Conservation (phyloP, 495 filamentous ascomycete species). For the Amniculicola lignicola region DNA sequence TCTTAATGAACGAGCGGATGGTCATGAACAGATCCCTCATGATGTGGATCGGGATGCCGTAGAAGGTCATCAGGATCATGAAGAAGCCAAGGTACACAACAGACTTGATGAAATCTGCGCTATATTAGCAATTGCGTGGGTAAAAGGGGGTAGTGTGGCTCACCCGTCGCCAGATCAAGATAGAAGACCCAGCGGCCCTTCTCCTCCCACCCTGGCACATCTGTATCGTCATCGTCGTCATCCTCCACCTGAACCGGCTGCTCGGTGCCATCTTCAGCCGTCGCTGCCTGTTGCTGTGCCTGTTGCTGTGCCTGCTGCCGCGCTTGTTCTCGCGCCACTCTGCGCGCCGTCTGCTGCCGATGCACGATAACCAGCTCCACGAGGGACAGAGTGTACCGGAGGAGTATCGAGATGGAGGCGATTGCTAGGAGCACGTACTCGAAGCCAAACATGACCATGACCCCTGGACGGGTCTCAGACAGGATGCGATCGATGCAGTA, state of each 20-base stretch:
- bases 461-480: constrained; percentile 79
- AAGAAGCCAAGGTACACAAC: constrained; percentile 89
- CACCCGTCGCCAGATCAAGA: constrained; percentile 79
- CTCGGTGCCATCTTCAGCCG: constrained; percentile 39
- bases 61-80: constrained; percentile 85
- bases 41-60: constrained; percentile 93
- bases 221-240: constrained; percentile 87
- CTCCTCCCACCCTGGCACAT: constrained; percentile 93
- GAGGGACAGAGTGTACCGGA: constrained; percentile 76
- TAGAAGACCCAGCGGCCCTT: constrained; percentile 92
- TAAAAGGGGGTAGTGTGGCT: constrained; percentile 24
- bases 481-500: constrained; percentile 82
- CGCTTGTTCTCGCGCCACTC: constrained; percentile 56
- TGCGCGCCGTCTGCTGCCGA: constrained; percentile 62
- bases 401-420: constrained; percentile 71
- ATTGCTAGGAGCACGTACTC: constrained; percentile 88
- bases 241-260: constrained; percentile 65
- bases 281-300: constrained; percentile 32
- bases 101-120: constrained; percentile 81
- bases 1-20: constrained; percentile 80
- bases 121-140: constrained; percentile 24
- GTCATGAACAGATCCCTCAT: constrained; percentile 93
- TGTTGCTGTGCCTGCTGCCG: constrained; percentile 60
- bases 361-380: constrained; percentile 70
- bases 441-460: constrained; percentile 99